These are phyloP conservation scores for Hortaea werneckii DNA, from an alignment of 2,329 filamentous ascomycete genomes.

Conservation along the genomic window DNA sequence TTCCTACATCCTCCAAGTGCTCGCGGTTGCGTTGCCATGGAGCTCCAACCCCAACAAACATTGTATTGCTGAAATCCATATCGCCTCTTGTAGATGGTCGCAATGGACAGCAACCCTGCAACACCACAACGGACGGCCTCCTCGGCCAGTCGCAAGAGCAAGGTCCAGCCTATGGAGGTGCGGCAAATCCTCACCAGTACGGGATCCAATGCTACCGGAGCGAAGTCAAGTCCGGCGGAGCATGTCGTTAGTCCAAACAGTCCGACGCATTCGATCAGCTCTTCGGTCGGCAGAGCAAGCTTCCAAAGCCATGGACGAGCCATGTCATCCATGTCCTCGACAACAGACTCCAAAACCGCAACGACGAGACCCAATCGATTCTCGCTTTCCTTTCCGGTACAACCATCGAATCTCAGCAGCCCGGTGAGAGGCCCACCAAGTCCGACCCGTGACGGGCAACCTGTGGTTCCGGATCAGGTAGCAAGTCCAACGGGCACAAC, in stretches of 20 bases:
- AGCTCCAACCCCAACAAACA: not conserved
- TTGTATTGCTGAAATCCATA: too few relatives aligned
- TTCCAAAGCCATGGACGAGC: constrained; percentile 19
- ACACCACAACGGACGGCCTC: not conserved
- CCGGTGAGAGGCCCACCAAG: constrained; percentile 24
- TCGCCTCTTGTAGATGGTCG: not conserved
- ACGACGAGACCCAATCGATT: constrained; percentile 31
- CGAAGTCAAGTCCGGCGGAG: constrained; percentile 8
- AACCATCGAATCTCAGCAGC: constrained; percentile 23
- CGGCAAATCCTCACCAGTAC: constrained; percentile 3
- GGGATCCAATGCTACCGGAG: constrained; percentile 3
- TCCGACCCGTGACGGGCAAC: constrained; percentile 19
- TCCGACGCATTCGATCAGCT: constrained; percentile 6
- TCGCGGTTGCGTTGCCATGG: not conserved
- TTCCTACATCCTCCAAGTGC: not conserved
- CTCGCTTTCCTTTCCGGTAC: constrained; percentile 40
- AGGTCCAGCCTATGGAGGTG: constrained; percentile 7
- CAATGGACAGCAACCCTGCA: not conserved
- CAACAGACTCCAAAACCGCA: constrained; percentile 9
- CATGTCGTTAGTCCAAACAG: constrained; percentile 7
- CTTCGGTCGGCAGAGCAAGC: constrained; percentile 5
- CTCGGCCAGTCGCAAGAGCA: not conserved
- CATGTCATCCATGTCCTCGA: constrained; percentile 15
- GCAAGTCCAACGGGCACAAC: constrained; percentile 26
- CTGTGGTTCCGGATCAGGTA: constrained; percentile 38